phyloP scores from a whole-genome alignment of 306 rosid species.

The Urtica urens region DNA sequence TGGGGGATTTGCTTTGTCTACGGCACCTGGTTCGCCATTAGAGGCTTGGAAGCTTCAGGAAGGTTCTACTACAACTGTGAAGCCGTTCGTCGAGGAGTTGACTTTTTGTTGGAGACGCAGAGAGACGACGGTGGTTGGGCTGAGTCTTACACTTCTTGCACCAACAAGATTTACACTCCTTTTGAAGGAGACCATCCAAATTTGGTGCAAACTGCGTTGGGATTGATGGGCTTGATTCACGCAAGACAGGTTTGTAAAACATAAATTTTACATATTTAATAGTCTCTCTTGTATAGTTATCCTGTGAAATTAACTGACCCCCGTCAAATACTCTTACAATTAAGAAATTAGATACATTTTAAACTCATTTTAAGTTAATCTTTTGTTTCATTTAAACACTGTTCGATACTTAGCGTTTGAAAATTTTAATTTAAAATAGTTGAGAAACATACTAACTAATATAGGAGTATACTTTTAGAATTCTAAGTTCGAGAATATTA shows the following conservation, averaged over 20 bases:
- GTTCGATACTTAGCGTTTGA: too few relatives aligned
- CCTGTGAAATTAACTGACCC: too few relatives aligned
- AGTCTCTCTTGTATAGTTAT: too few relatives aligned
- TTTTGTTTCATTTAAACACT: background rate
- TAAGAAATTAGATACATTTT: background rate
- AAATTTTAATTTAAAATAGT: too few relatives aligned
- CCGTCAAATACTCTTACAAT: too few relatives aligned
- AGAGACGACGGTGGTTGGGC: conserved; percentile 33
- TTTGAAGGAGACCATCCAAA: conserved; percentile 15
- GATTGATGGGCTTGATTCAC: conserved; percentile 31
- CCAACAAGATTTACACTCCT: conserved; percentile 13
- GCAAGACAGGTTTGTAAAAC: conserved; percentile 24
- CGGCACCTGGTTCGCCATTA: conserved; percentile 33
- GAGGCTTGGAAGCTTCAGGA: conserved; percentile 26
- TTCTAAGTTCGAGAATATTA: too few relatives aligned
- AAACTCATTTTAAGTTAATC: background rate
- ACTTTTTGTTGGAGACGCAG: conserved; percentile 20
- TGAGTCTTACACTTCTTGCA: conserved; percentile 33
- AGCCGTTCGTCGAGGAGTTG: conserved; percentile 22
- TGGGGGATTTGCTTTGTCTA: conserved; percentile 39
- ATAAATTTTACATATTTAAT: background rate
- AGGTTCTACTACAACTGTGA: conserved; percentile 20
- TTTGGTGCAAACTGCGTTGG: conserved; percentile 37
- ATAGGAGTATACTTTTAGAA: too few relatives aligned
- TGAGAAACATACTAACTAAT: too few relatives aligned